These are phyloP conservation scores for Penicillium bialowiezense DNA, from an alignment of 495 filamentous ascomycete species.

Conservation along the genomic window DNA sequence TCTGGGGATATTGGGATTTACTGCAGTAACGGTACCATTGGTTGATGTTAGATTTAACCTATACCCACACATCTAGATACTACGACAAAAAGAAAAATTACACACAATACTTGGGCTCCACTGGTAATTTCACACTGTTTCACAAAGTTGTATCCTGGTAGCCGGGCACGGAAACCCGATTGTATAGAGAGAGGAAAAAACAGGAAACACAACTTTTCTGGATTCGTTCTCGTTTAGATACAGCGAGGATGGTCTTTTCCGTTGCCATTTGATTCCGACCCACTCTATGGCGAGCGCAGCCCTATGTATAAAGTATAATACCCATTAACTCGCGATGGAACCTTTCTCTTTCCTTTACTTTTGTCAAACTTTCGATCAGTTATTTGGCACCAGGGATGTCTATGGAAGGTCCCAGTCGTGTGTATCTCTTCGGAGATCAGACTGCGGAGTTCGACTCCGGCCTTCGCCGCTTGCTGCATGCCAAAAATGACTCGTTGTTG, in stretches of 20 bases:
- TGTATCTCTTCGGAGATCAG: slow-evolving; percentile 74
- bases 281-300: neutral
- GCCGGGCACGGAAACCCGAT: neutral
- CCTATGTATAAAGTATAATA: slow-evolving; percentile 23
- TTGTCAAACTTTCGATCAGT: slow-evolving; percentile 12
- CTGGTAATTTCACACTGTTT: neutral
- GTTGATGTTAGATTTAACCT: neutral
- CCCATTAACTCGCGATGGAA: slow-evolving; percentile 2
- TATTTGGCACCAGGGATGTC: slow-evolving; percentile 14
- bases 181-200: slow-evolving; percentile 3
- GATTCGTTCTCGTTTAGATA: neutral
- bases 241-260: slow-evolving; percentile 2
- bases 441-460: slow-evolving; percentile 68
- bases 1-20: neutral
- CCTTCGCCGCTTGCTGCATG: slow-evolving; percentile 59
- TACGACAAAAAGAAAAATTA: slow-evolving; percentile 1
- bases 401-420: slow-evolving; percentile 34
- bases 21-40: slow-evolving; percentile 27
- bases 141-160: neutral
- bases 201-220: slow-evolving; percentile 1
- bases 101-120: slow-evolving; percentile 1
- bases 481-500: slow-evolving; percentile 62
- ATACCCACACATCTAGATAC: slow-evolving; percentile 5
- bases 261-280: slow-evolving; percentile 4
- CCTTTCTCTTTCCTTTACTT: slow-evolving; percentile 10